Evolutionary conservation across 225 moss, liverwort and hornwort genomes (phyloP).

Genomic region (Neckera pumila): DNA sequence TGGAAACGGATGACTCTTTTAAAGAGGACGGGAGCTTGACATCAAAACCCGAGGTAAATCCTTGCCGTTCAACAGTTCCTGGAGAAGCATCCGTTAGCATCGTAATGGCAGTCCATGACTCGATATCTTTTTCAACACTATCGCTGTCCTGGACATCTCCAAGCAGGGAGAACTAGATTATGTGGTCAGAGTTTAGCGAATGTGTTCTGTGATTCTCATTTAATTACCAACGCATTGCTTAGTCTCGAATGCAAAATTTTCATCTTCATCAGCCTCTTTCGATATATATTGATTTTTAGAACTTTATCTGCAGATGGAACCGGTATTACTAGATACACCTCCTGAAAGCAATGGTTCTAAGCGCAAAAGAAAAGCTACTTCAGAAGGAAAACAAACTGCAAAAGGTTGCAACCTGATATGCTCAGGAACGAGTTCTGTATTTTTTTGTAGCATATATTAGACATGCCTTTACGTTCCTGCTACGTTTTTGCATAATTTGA

Average conservation of each 20-base stretch:
- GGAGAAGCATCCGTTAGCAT: neutral
- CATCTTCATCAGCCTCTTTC: neutral
- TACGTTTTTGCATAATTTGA: neutral
- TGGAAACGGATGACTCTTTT: slow-evolving; percentile 2
- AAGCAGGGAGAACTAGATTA: neutral
- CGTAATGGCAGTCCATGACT: neutral
- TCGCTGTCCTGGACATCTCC: neutral
- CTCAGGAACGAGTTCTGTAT: neutral
- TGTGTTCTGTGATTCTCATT: neutral
- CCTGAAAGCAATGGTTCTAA: slow-evolving; percentile 22
- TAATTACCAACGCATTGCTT: neutral
- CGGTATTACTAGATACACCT: slow-evolving; percentile 4
- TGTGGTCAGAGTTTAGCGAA: neutral
- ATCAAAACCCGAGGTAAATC: slow-evolving; percentile 18
- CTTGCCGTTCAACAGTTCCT: neutral
- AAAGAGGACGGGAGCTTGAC: slow-evolving; percentile 1
- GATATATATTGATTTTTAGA: neutral
- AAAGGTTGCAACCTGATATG: slow-evolving; percentile 18
- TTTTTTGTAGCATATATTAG: neutral
- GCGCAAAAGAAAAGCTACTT: slow-evolving; percentile 15
- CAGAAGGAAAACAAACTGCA: slow-evolving; percentile 17
- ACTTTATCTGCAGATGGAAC: slow-evolving; percentile 10
- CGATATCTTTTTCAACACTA: neutral
- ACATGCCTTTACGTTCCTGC: neutral
- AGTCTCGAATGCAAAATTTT: neutral